Percentiles rank a stretch among this genome's conserved stretches.
phyloP scores from a whole-genome alignment of 2,329 filamentous ascomycete species.

The Kalmusia sp. region DNA sequence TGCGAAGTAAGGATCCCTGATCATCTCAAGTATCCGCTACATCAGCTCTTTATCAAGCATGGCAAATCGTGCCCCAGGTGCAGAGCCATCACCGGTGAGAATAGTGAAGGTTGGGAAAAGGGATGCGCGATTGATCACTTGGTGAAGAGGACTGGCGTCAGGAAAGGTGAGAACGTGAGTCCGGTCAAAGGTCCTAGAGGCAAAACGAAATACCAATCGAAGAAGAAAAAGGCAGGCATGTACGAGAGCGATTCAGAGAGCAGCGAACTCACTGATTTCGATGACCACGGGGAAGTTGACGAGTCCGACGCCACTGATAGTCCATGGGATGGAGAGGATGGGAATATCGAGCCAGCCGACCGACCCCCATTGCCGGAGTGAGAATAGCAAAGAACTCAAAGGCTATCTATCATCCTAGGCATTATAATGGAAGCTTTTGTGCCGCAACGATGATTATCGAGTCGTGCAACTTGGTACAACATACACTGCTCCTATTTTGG shows the following conservation, averaged over 20 bases:
- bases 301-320: neutral
- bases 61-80: slow-evolving; percentile 68
- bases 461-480: too few species aligned
- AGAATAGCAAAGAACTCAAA: too few species aligned
- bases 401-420: too few species aligned
- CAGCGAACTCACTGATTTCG: slow-evolving; percentile 36
- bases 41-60: slow-evolving; percentile 68
- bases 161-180: slow-evolving; percentile 49
- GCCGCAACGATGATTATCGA: too few species aligned
- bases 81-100: slow-evolving; percentile 65
- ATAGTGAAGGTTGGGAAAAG: slow-evolving; percentile 68
- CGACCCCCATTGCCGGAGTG: neutral
- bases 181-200: slow-evolving; percentile 22
- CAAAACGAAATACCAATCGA: slow-evolving; percentile 9
- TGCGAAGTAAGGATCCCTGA: slow-evolving; percentile 68
- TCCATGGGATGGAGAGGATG: neutral
- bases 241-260: slow-evolving; percentile 34
- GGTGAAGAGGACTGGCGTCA: slow-evolving; percentile 63
- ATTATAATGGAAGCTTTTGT: neutral
- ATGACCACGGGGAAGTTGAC: slow-evolving; percentile 31
- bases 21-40: slow-evolving; percentile 68
- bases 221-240: slow-evolving; percentile 26
- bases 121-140: slow-evolving; percentile 71
- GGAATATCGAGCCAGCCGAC: neutral
- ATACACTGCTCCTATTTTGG: too few species aligned